Percentiles rank a stretch among this genome's conserved stretches.
phyloP scores from a whole-genome alignment of 805 yeast genomes.

The Saccharomyces eubayanus region DNA sequence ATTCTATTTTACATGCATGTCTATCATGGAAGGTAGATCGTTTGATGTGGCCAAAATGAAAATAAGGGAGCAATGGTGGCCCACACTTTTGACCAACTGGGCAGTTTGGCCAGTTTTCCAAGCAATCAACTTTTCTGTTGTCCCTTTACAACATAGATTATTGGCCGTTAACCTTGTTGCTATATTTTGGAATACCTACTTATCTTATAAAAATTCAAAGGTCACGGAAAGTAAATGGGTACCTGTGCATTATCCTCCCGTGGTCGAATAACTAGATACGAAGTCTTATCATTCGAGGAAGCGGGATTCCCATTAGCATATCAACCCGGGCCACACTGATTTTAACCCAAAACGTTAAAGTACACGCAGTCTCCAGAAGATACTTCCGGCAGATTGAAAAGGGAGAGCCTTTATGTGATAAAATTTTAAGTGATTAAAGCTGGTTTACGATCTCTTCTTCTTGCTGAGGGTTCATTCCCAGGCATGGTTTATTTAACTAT shows the following conservation, averaged over 20 bases:
- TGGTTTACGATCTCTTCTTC: neutral
- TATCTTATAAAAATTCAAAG: slow-evolving; percentile 52
- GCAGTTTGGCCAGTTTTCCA: slow-evolving; percentile 88
- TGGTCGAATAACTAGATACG: slow-evolving; percentile 26
- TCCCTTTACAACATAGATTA: slow-evolving; percentile 66
- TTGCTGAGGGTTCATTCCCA: neutral
- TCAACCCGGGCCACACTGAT: neutral
- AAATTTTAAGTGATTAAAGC: neutral
- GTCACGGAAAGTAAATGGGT: slow-evolving; percentile 11
- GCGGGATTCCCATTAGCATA: neutral
- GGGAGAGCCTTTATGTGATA: neutral
- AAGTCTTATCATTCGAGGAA: neutral
- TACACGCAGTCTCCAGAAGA: neutral
- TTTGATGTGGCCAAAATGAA: slow-evolving; percentile 35
- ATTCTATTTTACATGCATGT: slow-evolving; percentile 58
- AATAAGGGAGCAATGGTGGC: slow-evolving; percentile 47
- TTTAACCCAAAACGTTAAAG: no score
- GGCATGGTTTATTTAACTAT: neutral
- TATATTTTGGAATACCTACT: slow-evolving; percentile 75
- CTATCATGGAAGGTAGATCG: slow-evolving; percentile 52
- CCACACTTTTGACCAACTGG: slow-evolving; percentile 71
- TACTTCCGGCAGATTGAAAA: neutral
- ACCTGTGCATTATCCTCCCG: slow-evolving; percentile 35
- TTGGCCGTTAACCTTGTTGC: slow-evolving; percentile 62
- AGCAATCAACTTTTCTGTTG: slow-evolving; percentile 59